These are phyloP conservation scores for Candida quercuum DNA, from an alignment of 805 yeast genomes.

Conservation along the genomic window DNA sequence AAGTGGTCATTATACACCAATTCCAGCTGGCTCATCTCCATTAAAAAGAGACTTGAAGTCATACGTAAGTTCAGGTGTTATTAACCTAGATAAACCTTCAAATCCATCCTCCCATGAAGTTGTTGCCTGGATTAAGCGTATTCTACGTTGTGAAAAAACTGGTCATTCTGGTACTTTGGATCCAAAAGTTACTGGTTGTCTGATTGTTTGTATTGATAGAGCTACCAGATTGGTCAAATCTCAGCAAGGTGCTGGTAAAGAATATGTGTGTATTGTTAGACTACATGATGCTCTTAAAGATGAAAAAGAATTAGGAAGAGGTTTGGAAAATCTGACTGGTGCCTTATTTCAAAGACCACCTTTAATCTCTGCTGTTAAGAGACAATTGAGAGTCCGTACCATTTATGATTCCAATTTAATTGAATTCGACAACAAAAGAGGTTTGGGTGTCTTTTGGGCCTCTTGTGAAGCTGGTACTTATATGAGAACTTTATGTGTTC, in stretches of 20 bases:
- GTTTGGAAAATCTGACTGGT: conserved; percentile 93
- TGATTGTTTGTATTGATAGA: conserved; percentile 96
- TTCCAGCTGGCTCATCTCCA: conserved; percentile 93
- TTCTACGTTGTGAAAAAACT: conserved; percentile 91
- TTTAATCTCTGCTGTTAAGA: conserved; percentile 95
- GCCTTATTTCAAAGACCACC: conserved; percentile 99
- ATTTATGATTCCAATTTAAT: conserved; percentile 93
- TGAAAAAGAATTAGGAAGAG: conserved; percentile 81
- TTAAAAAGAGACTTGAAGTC: conserved; percentile 88
- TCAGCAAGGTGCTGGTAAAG: conserved; percentile 99
- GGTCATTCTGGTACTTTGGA: conserved; percentile 99
- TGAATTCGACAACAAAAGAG: conserved; percentile 95
- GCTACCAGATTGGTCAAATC: conserved; percentile 97
- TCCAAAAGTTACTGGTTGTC: conserved; percentile 98
- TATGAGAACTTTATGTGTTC: conserved; percentile 99
- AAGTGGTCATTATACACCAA: conserved; percentile 96
- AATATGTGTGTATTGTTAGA: conserved; percentile 96
- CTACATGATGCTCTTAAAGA: conserved; percentile 90
- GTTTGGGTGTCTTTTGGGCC: conserved; percentile 98
- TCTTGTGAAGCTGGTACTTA: conserved; percentile 99
- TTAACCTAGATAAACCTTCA: conserved; percentile 95
- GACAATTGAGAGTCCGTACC: conserved; percentile 97
- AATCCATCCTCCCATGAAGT: conserved; percentile 99
- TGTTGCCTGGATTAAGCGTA: conserved; percentile 98
- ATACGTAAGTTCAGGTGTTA: conserved; percentile 91